Conservation (phyloP, 2,329 filamentous ascomycete species). For the Nothophoma quercina region DNA sequence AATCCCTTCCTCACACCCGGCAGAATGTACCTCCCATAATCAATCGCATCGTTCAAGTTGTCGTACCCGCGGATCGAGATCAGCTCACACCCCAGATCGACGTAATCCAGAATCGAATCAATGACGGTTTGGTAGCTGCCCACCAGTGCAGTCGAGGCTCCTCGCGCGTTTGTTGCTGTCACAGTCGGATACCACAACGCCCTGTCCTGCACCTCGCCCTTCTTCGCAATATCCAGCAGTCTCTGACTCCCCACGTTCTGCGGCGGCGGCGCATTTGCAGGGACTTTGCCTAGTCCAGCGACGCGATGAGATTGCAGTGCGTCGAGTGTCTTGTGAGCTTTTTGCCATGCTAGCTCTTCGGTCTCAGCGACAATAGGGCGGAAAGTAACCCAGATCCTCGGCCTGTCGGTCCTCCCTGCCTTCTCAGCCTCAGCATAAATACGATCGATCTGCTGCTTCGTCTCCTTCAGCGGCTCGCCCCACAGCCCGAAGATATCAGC, state of each 20-base stretch:
- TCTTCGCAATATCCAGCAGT: conserved; percentile 22
- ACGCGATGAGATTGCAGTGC: conserved; percentile 55
- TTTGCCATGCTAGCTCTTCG: conserved; percentile 68
- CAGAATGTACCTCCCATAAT: conserved; percentile 23
- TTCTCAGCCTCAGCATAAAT: conserved; percentile 67
- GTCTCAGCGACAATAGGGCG: conserved; percentile 68
- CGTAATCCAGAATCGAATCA: conserved; percentile 23
- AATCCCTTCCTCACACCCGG: conserved; percentile 19
- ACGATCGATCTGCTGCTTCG: conserved; percentile 67
- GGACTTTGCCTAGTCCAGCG: conserved; percentile 8
- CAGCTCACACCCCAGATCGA: conserved; percentile 23
- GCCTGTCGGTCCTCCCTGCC: conserved; percentile 63
- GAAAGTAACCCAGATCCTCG: conserved; percentile 71
- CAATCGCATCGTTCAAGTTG: conserved; percentile 24
- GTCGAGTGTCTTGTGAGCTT: conserved; percentile 65
- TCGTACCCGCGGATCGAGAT: conserved; percentile 27
- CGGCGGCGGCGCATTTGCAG: conserved; percentile 9
- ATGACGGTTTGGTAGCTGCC: conserved; percentile 24
- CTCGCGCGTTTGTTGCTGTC: conserved; percentile 20
- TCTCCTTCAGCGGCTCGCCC: conserved; percentile 70
- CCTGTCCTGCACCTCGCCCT: conserved; percentile 23
- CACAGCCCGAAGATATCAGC: conserved; percentile 70
- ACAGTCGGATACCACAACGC: conserved; percentile 26
- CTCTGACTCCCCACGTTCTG: conserved; percentile 22
- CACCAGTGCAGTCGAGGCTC: conserved; percentile 21